Evolutionary conservation across 352 stramenopile species (phyloP).

Genomic region (Aphanomyces cochlioides): DNA sequence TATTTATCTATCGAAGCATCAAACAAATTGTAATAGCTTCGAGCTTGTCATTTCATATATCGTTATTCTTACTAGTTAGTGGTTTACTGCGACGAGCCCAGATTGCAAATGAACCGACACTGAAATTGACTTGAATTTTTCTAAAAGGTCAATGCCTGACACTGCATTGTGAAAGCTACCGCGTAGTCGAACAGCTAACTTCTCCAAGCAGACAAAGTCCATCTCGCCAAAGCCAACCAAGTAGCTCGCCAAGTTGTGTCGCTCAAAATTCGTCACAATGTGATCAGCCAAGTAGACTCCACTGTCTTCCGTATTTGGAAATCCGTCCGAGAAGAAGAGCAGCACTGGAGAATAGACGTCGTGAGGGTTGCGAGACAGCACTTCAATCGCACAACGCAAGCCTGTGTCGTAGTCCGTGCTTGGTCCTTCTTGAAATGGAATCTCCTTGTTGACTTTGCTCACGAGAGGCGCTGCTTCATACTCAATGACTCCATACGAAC

Average conservation of each 20-base stretch:
- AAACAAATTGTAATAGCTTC: no score
- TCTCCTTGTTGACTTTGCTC: constrained; percentile 33
- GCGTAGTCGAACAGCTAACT: constrained; percentile 50
- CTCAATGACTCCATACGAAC: constrained; percentile 40
- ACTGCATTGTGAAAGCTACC: constrained; percentile 61
- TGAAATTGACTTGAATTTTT: constrained; percentile 72
- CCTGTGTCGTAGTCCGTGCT: constrained; percentile 55
- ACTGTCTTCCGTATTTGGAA: constrained; percentile 42
- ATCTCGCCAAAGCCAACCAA: constrained; percentile 66
- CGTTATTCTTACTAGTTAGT: no score
- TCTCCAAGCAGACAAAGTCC: constrained; percentile 58
- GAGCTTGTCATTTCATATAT: no score
- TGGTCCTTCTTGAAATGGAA: constrained; percentile 41
- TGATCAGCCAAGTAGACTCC: constrained; percentile 55
- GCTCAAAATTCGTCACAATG: constrained; percentile 47
- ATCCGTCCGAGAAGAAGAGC: constrained; percentile 77
- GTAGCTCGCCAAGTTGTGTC: constrained; percentile 36
- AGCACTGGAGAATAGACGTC: constrained; percentile 59
- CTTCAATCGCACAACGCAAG: constrained; percentile 53
- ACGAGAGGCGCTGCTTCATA: constrained; percentile 56
- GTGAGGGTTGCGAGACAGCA: constrained; percentile 55
- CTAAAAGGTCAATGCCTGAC: constrained; percentile 60
- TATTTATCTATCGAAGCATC: no score
- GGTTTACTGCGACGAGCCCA: constrained; percentile 36
- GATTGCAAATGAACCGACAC: constrained; percentile 57